Conservation (phyloP, 768 basidiomycete genomes). For the Lactifluus pinguis region DNA sequence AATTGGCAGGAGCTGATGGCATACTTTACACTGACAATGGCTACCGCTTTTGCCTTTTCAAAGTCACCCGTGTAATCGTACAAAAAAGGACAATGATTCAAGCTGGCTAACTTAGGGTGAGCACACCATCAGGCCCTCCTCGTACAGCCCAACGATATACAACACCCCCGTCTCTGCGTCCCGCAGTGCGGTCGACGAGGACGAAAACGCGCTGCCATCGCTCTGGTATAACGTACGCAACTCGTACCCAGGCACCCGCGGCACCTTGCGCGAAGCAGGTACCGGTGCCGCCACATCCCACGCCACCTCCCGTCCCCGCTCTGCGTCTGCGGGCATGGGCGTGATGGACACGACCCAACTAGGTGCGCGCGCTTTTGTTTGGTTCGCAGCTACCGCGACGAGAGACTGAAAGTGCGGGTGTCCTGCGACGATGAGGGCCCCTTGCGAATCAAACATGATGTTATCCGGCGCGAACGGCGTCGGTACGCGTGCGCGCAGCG, state of each 20-base stretch:
- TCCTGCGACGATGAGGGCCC: conserved; percentile 48
- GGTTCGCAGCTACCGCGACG: conserved; percentile 35
- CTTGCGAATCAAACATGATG: conserved; percentile 40
- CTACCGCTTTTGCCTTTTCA: neutral
- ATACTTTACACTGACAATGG: neutral
- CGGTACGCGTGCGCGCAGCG: conserved; percentile 30
- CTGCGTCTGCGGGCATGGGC: conserved; percentile 20
- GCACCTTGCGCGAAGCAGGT: conserved; percentile 36
- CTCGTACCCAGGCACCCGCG: conserved; percentile 30
- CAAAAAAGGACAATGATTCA: neutral
- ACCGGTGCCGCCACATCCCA: conserved; percentile 42
- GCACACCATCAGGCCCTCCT: conserved; percentile 47
- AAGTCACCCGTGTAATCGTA: neutral
- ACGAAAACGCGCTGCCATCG: conserved; percentile 50
- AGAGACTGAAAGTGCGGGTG: conserved; percentile 57
- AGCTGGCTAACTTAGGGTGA: conserved; percentile 21
- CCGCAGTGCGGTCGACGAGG: conserved; percentile 43
- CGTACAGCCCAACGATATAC: conserved; percentile 53
- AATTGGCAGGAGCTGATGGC: neutral
- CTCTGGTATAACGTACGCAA: conserved; percentile 68
- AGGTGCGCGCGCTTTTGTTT: conserved; percentile 33
- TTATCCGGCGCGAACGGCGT: conserved; percentile 61
- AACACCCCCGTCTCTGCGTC: conserved; percentile 41
- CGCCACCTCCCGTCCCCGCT: neutral
- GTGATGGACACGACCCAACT: conserved; percentile 52